phyloP scores from a whole-genome alignment of 306 rosid genomes.

The Luffa acutangula region DNA sequence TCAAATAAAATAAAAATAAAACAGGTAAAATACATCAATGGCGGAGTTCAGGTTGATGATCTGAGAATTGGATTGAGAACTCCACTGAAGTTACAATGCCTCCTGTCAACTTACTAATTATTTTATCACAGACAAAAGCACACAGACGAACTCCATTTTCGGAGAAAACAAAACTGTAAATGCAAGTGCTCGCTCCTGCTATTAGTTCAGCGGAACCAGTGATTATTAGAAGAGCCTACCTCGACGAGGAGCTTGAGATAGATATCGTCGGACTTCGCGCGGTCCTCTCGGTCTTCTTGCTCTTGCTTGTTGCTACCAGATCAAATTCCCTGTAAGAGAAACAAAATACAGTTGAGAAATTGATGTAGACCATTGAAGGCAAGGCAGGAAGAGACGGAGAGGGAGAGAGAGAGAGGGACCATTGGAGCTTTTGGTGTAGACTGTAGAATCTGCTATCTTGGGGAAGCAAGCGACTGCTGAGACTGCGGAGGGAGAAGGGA shows the following conservation, averaged over 20 bases:
- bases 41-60: neutral
- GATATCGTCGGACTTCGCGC: constrained; percentile 51
- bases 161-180: neutral
- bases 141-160: neutral
- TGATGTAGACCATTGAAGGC: neutral
- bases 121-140: neutral
- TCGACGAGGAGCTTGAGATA: constrained; percentile 58
- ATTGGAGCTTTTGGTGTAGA: neutral
- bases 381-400: neutral
- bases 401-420: neutral
- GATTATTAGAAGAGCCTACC: constrained; percentile 14
- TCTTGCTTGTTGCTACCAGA: constrained; percentile 64
- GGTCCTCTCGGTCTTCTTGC: constrained; percentile 50
- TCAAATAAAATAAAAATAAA: neutral
- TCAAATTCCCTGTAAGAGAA: constrained; percentile 40
- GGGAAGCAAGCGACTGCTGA: neutral
- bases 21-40: neutral
- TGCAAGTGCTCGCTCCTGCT: neutral
- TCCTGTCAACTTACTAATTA: neutral
- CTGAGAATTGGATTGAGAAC: neutral
- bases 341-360: neutral
- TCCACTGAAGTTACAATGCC: neutral
- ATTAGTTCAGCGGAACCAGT: neutral
- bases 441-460: neutral
- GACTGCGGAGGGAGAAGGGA: neutral